Evolutionary conservation across 2,329 filamentous ascomycete species (phyloP), one percentile per base, ranked within the genome.

Genomic region (Aspergillus ochraceus): DNA sequence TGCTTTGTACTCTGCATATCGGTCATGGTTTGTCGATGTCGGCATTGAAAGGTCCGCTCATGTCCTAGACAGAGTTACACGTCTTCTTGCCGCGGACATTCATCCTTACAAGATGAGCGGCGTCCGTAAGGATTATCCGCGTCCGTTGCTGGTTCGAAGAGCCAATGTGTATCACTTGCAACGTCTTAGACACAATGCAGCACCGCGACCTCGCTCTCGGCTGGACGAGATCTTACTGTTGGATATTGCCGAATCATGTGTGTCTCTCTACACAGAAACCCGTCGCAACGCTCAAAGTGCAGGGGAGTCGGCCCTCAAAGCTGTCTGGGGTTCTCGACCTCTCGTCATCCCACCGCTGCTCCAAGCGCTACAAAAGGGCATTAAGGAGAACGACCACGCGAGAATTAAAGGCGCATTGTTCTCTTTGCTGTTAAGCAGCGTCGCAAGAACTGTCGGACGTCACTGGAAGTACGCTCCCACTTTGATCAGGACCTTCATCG

Each of bases 11-110:
- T 90, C 90, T 22, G 91, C 94, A 1, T 99, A 97, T 74, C 85
- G 92, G 49, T 95, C 91, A 9, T 99, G 93, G 92, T 98, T 99
- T 69, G 92, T 96, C 1, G 95, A 99, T 70, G 93, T 99, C 46
- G 95, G 96, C 19, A 96, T 97, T 61, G 95, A 99, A 77, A 86
- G 94, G 60, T 97, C 94, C 19, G 94, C 95, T 0, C 95, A 97
- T 73, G 91, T 96, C 2, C 81, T 98, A 10, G 95, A 99, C 73
- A 85, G 95, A 20, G 88, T 98, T 14, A 86, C 90, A 4, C 86
- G 92, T 55, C 84, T 99, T 1, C 90, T 97, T 72, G 88, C 89
- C 68, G 89, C 91, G 6, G 95, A 99, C 69, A 90, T 93, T 61
- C 87, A 91, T 24, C 90, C 94, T 0, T 99, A 97, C 81, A 97